Evolutionary conservation across 2,329 filamentous ascomycete genomes (phyloP).

Genomic region (Fusarium sp.): DNA sequence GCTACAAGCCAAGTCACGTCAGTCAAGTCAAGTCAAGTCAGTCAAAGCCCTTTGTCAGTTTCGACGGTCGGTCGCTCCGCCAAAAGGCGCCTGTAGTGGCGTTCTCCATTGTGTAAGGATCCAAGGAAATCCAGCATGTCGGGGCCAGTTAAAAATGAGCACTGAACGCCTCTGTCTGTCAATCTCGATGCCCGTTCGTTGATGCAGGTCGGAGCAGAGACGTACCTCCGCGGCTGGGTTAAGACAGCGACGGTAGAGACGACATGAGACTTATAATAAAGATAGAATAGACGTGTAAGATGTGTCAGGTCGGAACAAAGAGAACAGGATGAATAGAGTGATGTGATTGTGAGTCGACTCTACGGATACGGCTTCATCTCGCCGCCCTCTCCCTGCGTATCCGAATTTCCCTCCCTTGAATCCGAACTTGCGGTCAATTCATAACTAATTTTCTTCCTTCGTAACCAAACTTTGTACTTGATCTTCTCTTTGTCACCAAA

Average conservation of each 20-base stretch:
- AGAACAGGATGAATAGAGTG: constrained; percentile 29
- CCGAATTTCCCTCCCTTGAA: constrained; percentile 38
- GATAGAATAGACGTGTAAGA: constrained; percentile 26
- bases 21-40: constrained; percentile 27
- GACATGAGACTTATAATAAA: background rate
- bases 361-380: constrained; percentile 27
- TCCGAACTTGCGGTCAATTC: constrained; percentile 11
- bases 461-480: constrained; percentile 10
- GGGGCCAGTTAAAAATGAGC: constrained; percentile 23
- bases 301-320: constrained; percentile 27
- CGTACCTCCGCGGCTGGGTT: constrained; percentile 42
- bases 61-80: constrained; percentile 21
- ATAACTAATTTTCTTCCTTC: constrained; percentile 18
- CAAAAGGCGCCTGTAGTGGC: constrained; percentile 24
- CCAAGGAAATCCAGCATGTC: constrained; percentile 9
- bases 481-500: constrained; percentile 23
- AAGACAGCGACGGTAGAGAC: constrained; percentile 46
- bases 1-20: constrained; percentile 27
- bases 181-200: constrained; percentile 34
- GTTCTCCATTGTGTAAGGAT: constrained; percentile 21
- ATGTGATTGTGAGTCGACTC: constrained; percentile 28
- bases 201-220: constrained; percentile 32
- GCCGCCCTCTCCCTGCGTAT: constrained; percentile 31
- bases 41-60: constrained; percentile 7
- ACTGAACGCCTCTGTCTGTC: constrained; percentile 37